These are phyloP conservation scores for Agrocybe praecox DNA, from an alignment of 768 basidiomycete genomes.

Conservation along the genomic window DNA sequence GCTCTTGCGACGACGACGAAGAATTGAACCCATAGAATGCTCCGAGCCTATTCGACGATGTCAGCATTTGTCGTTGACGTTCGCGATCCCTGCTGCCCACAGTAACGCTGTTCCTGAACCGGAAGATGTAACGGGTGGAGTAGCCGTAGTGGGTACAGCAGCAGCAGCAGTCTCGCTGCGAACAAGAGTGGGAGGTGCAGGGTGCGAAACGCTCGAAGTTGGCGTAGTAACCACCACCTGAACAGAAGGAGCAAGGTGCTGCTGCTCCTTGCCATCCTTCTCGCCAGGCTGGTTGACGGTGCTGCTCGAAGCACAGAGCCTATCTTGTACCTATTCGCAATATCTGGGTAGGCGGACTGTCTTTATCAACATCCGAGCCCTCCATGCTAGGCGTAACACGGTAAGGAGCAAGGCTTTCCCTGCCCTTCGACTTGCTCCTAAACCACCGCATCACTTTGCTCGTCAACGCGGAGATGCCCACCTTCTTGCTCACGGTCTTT, in stretches of 20 bases:
- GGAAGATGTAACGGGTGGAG: too few species aligned
- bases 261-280: neutral
- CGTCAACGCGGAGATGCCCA: conserved; percentile 66
- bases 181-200: too few species aligned
- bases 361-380: conserved; percentile 14
- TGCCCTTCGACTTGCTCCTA: conserved; percentile 66
- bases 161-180: too few species aligned
- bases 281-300: too few species aligned
- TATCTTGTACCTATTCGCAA: conserved; percentile 24
- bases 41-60: neutral
- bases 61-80: neutral
- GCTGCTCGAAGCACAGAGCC: conserved; percentile 34
- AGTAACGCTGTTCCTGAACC: conserved; percentile 52
- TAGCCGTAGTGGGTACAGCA: too few species aligned
- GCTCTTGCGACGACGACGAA: neutral
- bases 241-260: conserved; percentile 28
- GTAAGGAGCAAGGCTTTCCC: conserved; percentile 38
- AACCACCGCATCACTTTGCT: conserved; percentile 99
- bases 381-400: conserved; percentile 24
- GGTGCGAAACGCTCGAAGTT: conserved; percentile 36
- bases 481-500: neutral
- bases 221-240: conserved; percentile 45
- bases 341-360: conserved; percentile 23
- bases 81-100: conserved; percentile 32
- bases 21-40: neutral